Base-by-base conservation (phyloP, 768 basidiomycete species). In the Pleurotus citrinopileatus region DNA sequence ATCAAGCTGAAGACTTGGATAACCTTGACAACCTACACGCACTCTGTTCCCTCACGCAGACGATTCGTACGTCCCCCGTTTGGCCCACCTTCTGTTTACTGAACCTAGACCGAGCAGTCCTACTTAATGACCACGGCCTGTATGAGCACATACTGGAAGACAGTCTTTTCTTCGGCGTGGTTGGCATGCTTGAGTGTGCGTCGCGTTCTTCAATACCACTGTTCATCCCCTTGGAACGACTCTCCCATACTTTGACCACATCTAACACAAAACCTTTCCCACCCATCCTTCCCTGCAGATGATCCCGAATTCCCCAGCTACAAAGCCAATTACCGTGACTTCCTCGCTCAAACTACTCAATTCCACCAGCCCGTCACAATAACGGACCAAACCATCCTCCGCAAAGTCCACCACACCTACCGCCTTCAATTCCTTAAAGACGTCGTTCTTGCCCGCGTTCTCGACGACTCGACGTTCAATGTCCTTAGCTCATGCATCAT, bases 391-490 rank as follows among this genome's bases (percentile, higher is more conserved):
- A 60, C 67, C 40, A 87, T 97, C 42, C 86, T 89, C 62, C 81
- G 80, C 54, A 98, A 98, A 71, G 89, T 98, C 23, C 96, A 98
- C 70, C 94, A 97, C 65, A 98, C 94, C 2, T 98, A 98, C 68
- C 91, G 97, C 17, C 80, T 99, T 5, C 93, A 94, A 65, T 98
- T 94, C 71, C 87, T 99, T 63, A 98, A 98, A 68, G 97, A 99
- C 67, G 96, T 99, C 55, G 93, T 99, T 37, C 89, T 99, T 45
- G 93, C 94, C 0, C 87, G 97, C 15, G 87, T 88, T 1, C 81
- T 98, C 45, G 97, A 99, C 63, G 97, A 99, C 68, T 89, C 91
- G 2, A 98, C 95, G 0, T 96, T 98, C 79, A 94, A 93, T 64
- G 92, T 97, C 62, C 82, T 98, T 65, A 98, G 94, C 70, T 94